phyloP scores from a whole-genome alignment of 2,329 filamentous ascomycete species.

The Dactylellina parvicollis region DNA sequence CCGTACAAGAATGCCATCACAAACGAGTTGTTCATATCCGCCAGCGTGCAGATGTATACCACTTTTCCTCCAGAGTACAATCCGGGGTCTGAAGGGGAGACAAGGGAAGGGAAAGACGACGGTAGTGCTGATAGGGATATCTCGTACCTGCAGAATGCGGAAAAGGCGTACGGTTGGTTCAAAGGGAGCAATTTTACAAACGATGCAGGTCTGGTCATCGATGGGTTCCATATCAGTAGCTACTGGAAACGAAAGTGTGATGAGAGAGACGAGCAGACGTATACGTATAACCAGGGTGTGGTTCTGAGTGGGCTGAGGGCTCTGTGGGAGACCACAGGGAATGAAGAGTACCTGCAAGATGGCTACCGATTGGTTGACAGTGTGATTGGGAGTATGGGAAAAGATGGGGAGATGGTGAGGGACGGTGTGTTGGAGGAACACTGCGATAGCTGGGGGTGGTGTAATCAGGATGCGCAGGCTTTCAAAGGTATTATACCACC shows the following conservation, averaged over 20 bases:
- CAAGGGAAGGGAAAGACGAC: constrained; percentile 26
- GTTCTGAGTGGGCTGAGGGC: constrained; percentile 82
- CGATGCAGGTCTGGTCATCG: constrained; percentile 76
- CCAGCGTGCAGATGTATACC: constrained; percentile 87
- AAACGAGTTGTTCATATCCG: constrained; percentile 87
- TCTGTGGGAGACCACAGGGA: constrained; percentile 80
- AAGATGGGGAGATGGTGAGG: constrained; percentile 61
- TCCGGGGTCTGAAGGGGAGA: not conserved
- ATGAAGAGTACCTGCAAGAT: constrained; percentile 76
- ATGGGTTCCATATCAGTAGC: constrained; percentile 83
- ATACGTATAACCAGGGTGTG: constrained; percentile 96
- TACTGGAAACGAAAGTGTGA: constrained; percentile 77
- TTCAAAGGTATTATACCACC: constrained; percentile 71
- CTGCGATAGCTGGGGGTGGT: constrained; percentile 78
- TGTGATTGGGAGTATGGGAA: constrained; percentile 53
- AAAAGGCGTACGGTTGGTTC: constrained; percentile 84
- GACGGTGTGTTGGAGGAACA: constrained; percentile 83
- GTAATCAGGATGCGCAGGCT: constrained; percentile 84
- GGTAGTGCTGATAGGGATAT: constrained; percentile 65
- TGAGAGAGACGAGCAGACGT: constrained; percentile 84
- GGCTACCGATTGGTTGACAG: constrained; percentile 77
- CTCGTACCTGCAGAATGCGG: constrained; percentile 75
- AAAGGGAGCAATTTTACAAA: constrained; percentile 83
- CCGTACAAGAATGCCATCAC: constrained; percentile 98
- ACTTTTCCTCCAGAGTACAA: constrained; percentile 71